Percentiles rank a stretch among this genome's conserved stretches.
These are phyloP conservation scores for Ochetophila trinervis DNA, from an alignment of 306 rosid genomes.

Conservation along the genomic window DNA sequence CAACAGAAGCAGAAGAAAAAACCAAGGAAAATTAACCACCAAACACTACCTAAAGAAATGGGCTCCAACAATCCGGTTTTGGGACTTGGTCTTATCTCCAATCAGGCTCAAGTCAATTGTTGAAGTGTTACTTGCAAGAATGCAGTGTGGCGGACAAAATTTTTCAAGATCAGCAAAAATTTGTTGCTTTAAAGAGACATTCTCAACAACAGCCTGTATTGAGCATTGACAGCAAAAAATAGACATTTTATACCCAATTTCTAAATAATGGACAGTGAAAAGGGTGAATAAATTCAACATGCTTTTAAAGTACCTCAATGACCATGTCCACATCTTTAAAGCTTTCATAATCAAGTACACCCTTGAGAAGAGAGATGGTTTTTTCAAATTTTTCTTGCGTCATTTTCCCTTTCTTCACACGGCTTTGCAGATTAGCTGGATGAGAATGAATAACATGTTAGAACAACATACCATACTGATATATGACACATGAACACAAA, in stretches of 20 bases:
- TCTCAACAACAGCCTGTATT: conserved; percentile 91
- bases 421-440: conserved; percentile 88
- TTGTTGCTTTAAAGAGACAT: conserved; percentile 85
- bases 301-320: conserved; percentile 65
- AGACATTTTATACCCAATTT: conserved; percentile 12
- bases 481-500: background rate
- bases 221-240: conserved; percentile 28
- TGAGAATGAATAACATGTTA: conserved; percentile 11
- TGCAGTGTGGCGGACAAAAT: conserved; percentile 81
- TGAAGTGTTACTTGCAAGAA: conserved; percentile 93
- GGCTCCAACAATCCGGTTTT: conserved; percentile 82
- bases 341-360: conserved; percentile 68
- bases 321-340: conserved; percentile 91
- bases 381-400: conserved; percentile 71
- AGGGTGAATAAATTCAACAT: conserved; percentile 9
- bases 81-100: conserved; percentile 76
- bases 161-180: conserved; percentile 91
- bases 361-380: conserved; percentile 67
- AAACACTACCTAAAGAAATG: conserved; percentile 85
- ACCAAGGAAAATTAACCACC: background rate
- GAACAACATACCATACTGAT: background rate
- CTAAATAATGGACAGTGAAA: conserved; percentile 18
- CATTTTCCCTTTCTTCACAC: conserved; percentile 76
- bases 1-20: background rate
- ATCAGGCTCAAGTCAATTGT: conserved; percentile 93